phyloP scores from a whole-genome alignment of 2,329 filamentous ascomycete genomes.

The Fusarium begoniae region DNA sequence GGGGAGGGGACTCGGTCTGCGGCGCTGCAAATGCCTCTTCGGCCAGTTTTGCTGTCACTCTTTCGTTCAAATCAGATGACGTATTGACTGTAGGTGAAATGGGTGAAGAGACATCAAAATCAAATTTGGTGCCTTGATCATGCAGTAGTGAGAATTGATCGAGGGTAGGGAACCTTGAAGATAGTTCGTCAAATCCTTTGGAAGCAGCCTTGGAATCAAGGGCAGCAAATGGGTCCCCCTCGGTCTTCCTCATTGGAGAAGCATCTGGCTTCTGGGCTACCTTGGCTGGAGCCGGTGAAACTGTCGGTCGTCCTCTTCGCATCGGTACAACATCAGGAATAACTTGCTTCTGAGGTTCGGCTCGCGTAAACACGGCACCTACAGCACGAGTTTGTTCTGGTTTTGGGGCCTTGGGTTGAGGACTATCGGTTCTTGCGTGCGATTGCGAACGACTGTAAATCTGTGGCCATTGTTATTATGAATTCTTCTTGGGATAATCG shows the following conservation, averaged over 20 bases:
- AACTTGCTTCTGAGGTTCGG: slow-evolving; percentile 72
- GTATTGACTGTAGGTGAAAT: slow-evolving; percentile 61
- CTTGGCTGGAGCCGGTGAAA: slow-evolving; percentile 47
- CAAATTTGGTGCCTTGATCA: slow-evolving; percentile 83
- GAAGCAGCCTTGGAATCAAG: slow-evolving; percentile 71
- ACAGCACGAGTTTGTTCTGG: slow-evolving; percentile 68
- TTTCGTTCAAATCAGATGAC: slow-evolving; percentile 61
- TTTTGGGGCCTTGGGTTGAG: slow-evolving; percentile 63
- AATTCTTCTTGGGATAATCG: not conserved
- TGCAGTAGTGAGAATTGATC: slow-evolving; percentile 93
- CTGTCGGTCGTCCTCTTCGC: slow-evolving; percentile 78
- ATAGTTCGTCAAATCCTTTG: slow-evolving; percentile 78
- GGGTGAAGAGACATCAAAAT: slow-evolving; percentile 73
- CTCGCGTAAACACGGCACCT: slow-evolving; percentile 84
- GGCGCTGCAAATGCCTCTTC: slow-evolving; percentile 81
- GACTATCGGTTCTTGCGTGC: slow-evolving; percentile 64
- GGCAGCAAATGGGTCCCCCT: slow-evolving; percentile 88
- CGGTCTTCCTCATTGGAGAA: slow-evolving; percentile 70
- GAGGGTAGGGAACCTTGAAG: slow-evolving; percentile 85
- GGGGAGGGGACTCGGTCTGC: slow-evolving; percentile 28
- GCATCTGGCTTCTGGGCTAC: slow-evolving; percentile 63
- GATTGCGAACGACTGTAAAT: slow-evolving; percentile 75
- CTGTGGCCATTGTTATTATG: slow-evolving; percentile 52
- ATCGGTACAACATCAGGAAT: slow-evolving; percentile 94
- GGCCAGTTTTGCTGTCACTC: slow-evolving; percentile 78